These are phyloP conservation scores for Fallopia convolvulus DNA, from an alignment of 148 eudicot genomes.

Conservation along the genomic window DNA sequence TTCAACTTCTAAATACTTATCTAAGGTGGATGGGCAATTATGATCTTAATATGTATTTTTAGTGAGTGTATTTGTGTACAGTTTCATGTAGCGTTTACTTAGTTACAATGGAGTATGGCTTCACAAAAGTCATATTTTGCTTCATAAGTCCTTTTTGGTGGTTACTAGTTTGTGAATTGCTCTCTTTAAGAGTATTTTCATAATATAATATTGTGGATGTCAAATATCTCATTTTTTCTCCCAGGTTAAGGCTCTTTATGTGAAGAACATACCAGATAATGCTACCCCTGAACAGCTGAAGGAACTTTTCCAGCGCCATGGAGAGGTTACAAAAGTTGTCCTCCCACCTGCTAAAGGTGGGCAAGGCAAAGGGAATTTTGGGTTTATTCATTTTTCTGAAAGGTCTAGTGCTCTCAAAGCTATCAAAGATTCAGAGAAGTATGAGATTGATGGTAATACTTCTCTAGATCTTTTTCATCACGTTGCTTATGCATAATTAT, in stretches of 20 bases:
- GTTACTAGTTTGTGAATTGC: background rate
- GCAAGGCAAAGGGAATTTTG: conserved; percentile 83
- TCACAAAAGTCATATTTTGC: background rate
- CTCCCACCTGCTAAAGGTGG: conserved; percentile 90
- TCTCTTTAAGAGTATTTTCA: background rate
- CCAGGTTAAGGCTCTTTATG: conserved; percentile 97
- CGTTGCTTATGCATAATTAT: background rate
- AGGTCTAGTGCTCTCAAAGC: conserved; percentile 96
- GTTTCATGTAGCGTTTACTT: background rate
- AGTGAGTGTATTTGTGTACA: background rate
- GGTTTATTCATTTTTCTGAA: conserved; percentile 85
- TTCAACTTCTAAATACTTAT: background rate
- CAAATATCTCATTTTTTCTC: background rate
- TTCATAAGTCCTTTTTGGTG: background rate
- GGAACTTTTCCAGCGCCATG: conserved; percentile 90
- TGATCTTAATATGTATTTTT: background rate
- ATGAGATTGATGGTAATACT: conserved; percentile 75
- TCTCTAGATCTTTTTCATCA: background rate
- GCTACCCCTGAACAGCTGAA: conserved; percentile 73
- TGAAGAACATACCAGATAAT: conserved; percentile 89
- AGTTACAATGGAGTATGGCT: background rate
- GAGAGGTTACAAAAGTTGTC: conserved; percentile 91
- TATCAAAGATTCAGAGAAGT: conserved; percentile 75
- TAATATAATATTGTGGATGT: background rate
- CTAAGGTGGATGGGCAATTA: background rate